These are phyloP conservation scores for Fusarium sacchari DNA, from an alignment of 2,329 filamentous ascomycete genomes.

Conservation along the genomic window DNA sequence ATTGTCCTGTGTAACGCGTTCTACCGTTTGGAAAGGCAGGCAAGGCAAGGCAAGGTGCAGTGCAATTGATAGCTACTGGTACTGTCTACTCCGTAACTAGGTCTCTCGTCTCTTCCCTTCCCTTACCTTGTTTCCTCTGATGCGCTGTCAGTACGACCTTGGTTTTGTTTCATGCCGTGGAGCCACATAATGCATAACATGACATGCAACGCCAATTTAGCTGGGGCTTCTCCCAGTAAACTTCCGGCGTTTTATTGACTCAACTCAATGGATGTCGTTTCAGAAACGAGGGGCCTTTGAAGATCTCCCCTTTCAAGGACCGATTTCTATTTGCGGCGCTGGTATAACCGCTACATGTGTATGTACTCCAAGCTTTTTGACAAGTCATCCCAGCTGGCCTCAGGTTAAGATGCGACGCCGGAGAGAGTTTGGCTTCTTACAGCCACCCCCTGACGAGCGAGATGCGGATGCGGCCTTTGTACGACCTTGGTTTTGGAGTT, in stretches of 20 bases:
- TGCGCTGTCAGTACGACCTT: slow-evolving; percentile 43
- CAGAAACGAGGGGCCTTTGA: slow-evolving; percentile 13
- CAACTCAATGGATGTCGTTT: slow-evolving; percentile 21
- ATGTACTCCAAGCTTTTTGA: not conserved
- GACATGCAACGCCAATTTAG: slow-evolving; percentile 35
- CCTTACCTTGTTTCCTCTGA: slow-evolving; percentile 15
- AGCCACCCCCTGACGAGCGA: slow-evolving; percentile 33
- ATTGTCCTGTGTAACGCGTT: not conserved
- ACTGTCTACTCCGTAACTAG: not conserved
- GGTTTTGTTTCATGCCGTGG: slow-evolving; percentile 37
- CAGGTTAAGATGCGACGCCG: not conserved
- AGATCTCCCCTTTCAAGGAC: not conserved
- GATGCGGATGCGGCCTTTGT: slow-evolving; percentile 17
- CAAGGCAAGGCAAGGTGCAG: not conserved
- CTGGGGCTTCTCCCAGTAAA: slow-evolving; percentile 8
- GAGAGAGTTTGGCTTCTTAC: not conserved
- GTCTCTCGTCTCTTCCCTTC: not conserved
- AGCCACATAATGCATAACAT: slow-evolving; percentile 40
- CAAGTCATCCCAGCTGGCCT: slow-evolving; percentile 22
- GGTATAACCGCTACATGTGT: not conserved
- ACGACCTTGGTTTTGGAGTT: slow-evolving; percentile 10
- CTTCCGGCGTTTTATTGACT: not conserved
- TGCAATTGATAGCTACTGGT: not conserved
- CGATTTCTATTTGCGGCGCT: slow-evolving; percentile 1
- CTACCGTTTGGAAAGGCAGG: slow-evolving; percentile 1